These are phyloP conservation scores for Davidsoniella eucalypti DNA, from an alignment of 2,329 filamentous ascomycete genomes.

Conservation along the genomic window DNA sequence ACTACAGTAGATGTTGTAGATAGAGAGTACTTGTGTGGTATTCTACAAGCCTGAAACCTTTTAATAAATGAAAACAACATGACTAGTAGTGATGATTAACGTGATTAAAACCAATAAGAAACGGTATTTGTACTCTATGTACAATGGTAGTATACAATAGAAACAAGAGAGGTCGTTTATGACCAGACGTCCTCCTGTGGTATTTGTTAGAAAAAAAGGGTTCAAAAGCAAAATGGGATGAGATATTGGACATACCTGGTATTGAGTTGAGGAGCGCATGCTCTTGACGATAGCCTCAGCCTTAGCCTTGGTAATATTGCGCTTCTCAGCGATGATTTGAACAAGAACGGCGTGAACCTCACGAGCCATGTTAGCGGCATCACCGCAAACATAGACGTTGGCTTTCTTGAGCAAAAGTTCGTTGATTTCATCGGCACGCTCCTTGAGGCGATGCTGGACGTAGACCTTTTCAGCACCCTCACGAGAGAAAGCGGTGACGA, in stretches of 20 bases:
- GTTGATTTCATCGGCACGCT: slow-evolving; percentile 70
- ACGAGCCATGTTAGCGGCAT: slow-evolving; percentile 91
- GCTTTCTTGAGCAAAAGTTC: slow-evolving; percentile 72
- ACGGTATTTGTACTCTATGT: slow-evolving; percentile 7
- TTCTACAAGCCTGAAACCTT: no score
- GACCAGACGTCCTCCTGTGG: slow-evolving; percentile 56
- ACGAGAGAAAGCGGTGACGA: slow-evolving; percentile 91
- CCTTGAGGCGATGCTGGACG: slow-evolving; percentile 82
- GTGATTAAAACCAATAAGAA: slow-evolving; percentile 13
- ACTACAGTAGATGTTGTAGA: no score
- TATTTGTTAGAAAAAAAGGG: background rate
- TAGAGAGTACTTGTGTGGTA: no score
- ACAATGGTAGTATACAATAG: slow-evolving; percentile 1
- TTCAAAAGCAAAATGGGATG: slow-evolving; percentile 4
- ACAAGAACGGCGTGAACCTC: slow-evolving; percentile 79
- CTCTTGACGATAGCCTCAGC: slow-evolving; percentile 93
- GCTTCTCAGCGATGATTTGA: slow-evolving; percentile 72
- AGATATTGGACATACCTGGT: slow-evolving; percentile 52
- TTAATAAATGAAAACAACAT: no score
- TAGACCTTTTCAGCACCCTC: slow-evolving; percentile 81
- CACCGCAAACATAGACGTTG: slow-evolving; percentile 96
- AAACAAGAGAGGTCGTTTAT: slow-evolving; percentile 21
- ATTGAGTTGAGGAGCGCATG: slow-evolving; percentile 88
- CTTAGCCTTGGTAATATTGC: slow-evolving; percentile 68
- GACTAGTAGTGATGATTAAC: slow-evolving; percentile 1